phyloP scores from a whole-genome alignment of 2,329 filamentous ascomycete species.

The Diaporthe ampelina region DNA sequence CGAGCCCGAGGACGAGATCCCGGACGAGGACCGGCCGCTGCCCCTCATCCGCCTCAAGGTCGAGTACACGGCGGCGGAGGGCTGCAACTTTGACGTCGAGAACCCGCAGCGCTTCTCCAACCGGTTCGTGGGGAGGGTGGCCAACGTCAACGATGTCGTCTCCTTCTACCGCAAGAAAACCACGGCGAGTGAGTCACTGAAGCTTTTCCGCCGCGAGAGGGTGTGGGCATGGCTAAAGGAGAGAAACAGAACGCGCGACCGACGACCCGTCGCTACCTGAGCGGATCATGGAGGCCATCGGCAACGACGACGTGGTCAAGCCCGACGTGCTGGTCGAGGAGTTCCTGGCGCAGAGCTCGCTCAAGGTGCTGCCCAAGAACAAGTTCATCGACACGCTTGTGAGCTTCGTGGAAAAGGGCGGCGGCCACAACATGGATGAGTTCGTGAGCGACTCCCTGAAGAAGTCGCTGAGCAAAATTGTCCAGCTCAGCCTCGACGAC shows the following conservation, averaged over 20 bases:
- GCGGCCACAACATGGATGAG: conserved; percentile 90
- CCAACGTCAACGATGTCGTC: conserved; percentile 94
- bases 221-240: conserved; percentile 41
- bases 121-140: conserved; percentile 89
- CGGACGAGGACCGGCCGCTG: conserved; percentile 75
- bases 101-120: conserved; percentile 98
- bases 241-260: conserved; percentile 53
- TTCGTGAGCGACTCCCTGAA: conserved; percentile 81
- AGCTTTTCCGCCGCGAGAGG: conserved; percentile 32
- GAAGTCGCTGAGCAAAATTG: conserved; percentile 78
- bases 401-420: conserved; percentile 94
- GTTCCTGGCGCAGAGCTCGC: conserved; percentile 86
- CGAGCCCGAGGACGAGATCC: conserved; percentile 65
- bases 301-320: conserved; percentile 80
- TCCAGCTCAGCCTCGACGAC: conserved; percentile 75
- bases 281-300: conserved; percentile 72
- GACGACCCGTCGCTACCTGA: conserved; percentile 74
- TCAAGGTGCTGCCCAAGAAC: conserved; percentile 93
- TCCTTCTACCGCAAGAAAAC: conserved; percentile 93
- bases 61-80: conserved; percentile 88
- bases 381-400: conserved; percentile 93
- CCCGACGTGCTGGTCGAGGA: conserved; percentile 92
- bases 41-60: conserved; percentile 92
- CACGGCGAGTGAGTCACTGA: conserved; percentile 57
- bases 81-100: conserved; percentile 88